Percentiles rank a stretch among this genome's conserved stretches.
Conservation (phyloP, 495 filamentous ascomycete genomes). For the Podospora pseudoanserina region DNA sequence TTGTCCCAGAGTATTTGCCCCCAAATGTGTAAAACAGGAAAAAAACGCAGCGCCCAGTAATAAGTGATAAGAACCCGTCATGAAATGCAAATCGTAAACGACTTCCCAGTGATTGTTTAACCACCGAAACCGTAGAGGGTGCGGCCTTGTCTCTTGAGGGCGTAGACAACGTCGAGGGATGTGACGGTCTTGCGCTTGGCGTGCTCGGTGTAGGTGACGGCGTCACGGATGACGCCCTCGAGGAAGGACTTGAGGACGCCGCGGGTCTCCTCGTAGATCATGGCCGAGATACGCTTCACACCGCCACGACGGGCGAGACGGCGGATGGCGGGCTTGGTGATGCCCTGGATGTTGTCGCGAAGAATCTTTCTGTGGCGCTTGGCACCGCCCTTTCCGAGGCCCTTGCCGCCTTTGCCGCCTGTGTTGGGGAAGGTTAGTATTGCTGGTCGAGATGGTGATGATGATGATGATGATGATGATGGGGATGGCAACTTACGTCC, state of each 20-base stretch:
- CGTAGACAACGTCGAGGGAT: slow-evolving; percentile 90
- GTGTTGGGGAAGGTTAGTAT: slow-evolving; percentile 27
- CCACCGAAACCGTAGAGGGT: slow-evolving; percentile 97
- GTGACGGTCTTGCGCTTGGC: slow-evolving; percentile 98
- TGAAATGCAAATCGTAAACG: slow-evolving; percentile 4
- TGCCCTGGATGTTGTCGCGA: slow-evolving; percentile 99
- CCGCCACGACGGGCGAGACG: slow-evolving; percentile 99
- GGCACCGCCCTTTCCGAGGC: slow-evolving; percentile 78
- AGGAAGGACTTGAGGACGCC: slow-evolving; percentile 99
- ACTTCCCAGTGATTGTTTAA: slow-evolving; percentile 45
- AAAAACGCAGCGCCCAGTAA: neutral
- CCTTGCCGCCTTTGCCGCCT: slow-evolving; percentile 95
- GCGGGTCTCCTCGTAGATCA: slow-evolving; percentile 99
- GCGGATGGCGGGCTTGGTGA: slow-evolving; percentile 99
- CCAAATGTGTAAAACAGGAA: neutral
- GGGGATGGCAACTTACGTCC: slow-evolving; percentile 71
- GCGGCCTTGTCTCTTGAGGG: slow-evolving; percentile 88
- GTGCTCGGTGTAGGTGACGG: slow-evolving; percentile 97
- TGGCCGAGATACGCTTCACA: slow-evolving; percentile 99
- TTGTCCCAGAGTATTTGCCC: slow-evolving; percentile 3
- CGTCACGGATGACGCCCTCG: slow-evolving; percentile 98
- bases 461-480: neutral
- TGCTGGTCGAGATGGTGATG: slow-evolving; percentile 14
- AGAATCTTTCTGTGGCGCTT: slow-evolving; percentile 99
- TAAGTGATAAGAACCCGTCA: neutral